Conservation (phyloP, 1,139 yeast species). For the Candida frijolesensis region DNA sequence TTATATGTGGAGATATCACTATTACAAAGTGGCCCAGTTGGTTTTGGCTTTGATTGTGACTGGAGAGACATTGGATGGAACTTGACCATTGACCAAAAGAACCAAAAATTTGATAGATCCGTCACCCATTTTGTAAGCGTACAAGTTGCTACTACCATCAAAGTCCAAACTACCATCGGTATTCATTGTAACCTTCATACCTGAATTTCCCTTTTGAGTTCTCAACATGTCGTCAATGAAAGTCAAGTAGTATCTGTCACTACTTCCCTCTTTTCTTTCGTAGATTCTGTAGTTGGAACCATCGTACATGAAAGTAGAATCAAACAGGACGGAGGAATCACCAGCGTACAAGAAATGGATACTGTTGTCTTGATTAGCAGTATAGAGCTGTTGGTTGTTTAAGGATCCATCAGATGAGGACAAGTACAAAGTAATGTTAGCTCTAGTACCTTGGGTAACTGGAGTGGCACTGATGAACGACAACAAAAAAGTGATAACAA, state of each 20-base stretch:
- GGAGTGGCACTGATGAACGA: background rate
- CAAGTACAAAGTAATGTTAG: background rate
- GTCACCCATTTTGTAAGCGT: slow-evolving; percentile 1
- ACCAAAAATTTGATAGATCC: background rate
- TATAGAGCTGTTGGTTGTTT: background rate
- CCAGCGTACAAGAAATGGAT: slow-evolving; percentile 1
- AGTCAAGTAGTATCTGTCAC: background rate
- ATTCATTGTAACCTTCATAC: background rate
- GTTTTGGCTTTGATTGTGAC: slow-evolving; percentile 1
- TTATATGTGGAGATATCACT: background rate
- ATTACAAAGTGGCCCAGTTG: slow-evolving; percentile 4
- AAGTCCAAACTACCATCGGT: slow-evolving; percentile 2
- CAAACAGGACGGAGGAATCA: background rate
- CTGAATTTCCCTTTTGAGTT: background rate
- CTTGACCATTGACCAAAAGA: background rate
- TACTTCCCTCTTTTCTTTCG: background rate
- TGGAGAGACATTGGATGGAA: background rate
- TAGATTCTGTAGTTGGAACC: background rate
- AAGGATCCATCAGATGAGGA: background rate
- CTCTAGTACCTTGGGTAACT: background rate
- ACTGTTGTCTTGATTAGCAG: background rate
- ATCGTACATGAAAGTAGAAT: background rate
- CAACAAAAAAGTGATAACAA: background rate
- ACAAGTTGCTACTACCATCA: slow-evolving; percentile 1
- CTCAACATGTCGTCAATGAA: background rate